Percentiles rank a stretch among this genome's conserved stretches.
Evolutionary conservation across 2,329 filamentous ascomycete species (phyloP).

Genomic region (Phoma sp.): DNA sequence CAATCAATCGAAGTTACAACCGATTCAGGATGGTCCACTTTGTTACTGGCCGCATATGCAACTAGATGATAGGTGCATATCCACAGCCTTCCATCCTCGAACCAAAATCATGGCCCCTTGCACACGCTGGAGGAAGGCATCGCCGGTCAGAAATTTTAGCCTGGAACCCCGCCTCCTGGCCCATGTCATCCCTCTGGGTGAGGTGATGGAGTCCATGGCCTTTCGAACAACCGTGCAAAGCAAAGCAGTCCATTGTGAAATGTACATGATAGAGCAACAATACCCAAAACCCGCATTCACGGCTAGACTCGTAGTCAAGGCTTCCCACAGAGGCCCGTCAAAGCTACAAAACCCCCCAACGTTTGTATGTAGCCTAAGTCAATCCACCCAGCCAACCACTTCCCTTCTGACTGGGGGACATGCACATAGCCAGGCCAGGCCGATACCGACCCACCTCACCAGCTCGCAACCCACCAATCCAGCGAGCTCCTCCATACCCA

Average conservation of each 20-base stretch:
- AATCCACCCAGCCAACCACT: slow-evolving; percentile 26
- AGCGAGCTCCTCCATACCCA: slow-evolving; percentile 23
- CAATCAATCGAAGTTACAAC: slow-evolving; percentile 23
- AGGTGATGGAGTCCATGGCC: background rate
- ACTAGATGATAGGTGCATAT: slow-evolving; percentile 44
- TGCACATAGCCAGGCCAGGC: slow-evolving; percentile 32
- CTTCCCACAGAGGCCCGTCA: background rate
- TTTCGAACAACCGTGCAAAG: background rate
- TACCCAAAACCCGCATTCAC: too few species aligned
- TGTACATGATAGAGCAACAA: too few species aligned
- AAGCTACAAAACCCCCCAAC: slow-evolving; percentile 11
- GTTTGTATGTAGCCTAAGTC: slow-evolving; percentile 21
- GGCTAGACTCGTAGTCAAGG: background rate
- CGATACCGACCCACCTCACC: slow-evolving; percentile 30
- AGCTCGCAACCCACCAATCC: slow-evolving; percentile 32
- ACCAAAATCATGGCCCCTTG: slow-evolving; percentile 27
- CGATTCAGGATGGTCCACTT: slow-evolving; percentile 30
- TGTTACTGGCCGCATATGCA: slow-evolving; percentile 46
- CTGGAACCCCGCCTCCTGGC: slow-evolving; percentile 28
- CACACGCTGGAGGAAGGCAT: slow-evolving; percentile 22
- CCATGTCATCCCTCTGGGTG: slow-evolving; percentile 5
- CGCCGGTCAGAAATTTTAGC: slow-evolving; percentile 24
- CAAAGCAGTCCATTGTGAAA: background rate
- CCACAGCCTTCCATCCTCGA: slow-evolving; percentile 37
- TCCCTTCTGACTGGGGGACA: slow-evolving; percentile 29